phyloP scores from a whole-genome alignment of 495 filamentous ascomycete species.

The Massariosphaeria phaeospora region DNA sequence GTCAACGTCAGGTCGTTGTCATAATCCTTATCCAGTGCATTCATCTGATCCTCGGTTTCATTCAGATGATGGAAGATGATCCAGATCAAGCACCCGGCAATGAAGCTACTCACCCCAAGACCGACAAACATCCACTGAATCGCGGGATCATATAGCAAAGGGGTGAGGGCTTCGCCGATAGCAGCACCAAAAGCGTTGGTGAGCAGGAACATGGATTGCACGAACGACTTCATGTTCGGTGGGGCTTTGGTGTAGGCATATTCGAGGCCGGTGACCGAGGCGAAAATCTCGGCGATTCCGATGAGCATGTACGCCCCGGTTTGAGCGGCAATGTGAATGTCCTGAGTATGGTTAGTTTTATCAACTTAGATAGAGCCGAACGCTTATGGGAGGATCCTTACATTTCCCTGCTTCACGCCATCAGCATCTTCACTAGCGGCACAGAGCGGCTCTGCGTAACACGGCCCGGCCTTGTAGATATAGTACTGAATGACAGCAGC shows the following conservation, averaged over 20 bases:
- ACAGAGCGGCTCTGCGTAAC: slow-evolving; percentile 36
- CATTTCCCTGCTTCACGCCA: slow-evolving; percentile 23
- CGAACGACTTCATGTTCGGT: slow-evolving; percentile 61
- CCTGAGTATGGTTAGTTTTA: background rate
- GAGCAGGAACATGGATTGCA: slow-evolving; percentile 61
- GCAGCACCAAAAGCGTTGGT: slow-evolving; percentile 48
- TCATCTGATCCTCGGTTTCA: slow-evolving; percentile 34
- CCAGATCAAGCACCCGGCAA: slow-evolving; percentile 32
- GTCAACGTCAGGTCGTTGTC: slow-evolving; percentile 13
- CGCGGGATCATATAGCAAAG: slow-evolving; percentile 58
- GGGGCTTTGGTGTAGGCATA: slow-evolving; percentile 69
- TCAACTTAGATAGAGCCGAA: slow-evolving; percentile 25
- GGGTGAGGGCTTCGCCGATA: slow-evolving; percentile 52
- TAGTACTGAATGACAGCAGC: slow-evolving; percentile 68
- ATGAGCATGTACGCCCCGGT: slow-evolving; percentile 49
- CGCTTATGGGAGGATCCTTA: slow-evolving; percentile 38
- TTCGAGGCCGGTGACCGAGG: slow-evolving; percentile 65
- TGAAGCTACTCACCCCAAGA: slow-evolving; percentile 31
- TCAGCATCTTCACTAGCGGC: slow-evolving; percentile 16
- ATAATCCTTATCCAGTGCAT: slow-evolving; percentile 27
- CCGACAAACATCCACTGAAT: slow-evolving; percentile 47
- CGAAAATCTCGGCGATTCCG: slow-evolving; percentile 64
- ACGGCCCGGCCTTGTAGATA: slow-evolving; percentile 60
- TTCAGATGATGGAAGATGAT: slow-evolving; percentile 38
- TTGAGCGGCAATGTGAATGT: slow-evolving; percentile 43